A percentile compares a stretch with the other conserved stretches of the same genome.
These are phyloP conservation scores for Cephalotrichum gorgonifer DNA, from an alignment of 2,329 filamentous ascomycete species.

Conservation along the genomic window DNA sequence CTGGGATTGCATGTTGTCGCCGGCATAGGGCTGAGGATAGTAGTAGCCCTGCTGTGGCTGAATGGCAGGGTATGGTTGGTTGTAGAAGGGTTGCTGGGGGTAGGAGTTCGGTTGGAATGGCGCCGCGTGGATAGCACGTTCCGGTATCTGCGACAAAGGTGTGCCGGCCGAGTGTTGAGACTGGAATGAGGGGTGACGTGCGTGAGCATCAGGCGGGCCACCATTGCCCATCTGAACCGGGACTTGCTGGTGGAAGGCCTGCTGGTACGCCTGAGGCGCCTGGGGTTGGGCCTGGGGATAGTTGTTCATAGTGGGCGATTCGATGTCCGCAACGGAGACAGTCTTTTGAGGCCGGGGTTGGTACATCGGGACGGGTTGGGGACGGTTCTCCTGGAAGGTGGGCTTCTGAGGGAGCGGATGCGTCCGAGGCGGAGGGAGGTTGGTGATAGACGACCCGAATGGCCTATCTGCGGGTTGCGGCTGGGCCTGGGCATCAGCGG, in stretches of 20 bases:
- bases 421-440: slow-evolving; percentile 45
- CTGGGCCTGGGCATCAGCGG: slow-evolving; percentile 7
- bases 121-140: slow-evolving; percentile 81
- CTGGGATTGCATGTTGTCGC: slow-evolving; percentile 16
- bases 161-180: slow-evolving; percentile 65
- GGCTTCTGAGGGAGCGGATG: slow-evolving; percentile 50
- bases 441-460: slow-evolving; percentile 32
- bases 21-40: slow-evolving; percentile 17
- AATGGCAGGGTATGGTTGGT: slow-evolving; percentile 38
- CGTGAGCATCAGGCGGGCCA: slow-evolving; percentile 49
- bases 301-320: slow-evolving; percentile 57
- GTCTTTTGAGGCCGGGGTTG: slow-evolving; percentile 92
- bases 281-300: slow-evolving; percentile 60
- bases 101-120: slow-evolving; percentile 75
- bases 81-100: slow-evolving; percentile 57
- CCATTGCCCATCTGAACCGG: slow-evolving; percentile 58
- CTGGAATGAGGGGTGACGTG: slow-evolving; percentile 58
- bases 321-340: slow-evolving; percentile 86
- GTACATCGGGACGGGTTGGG: slow-evolving; percentile 62
- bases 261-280: slow-evolving; percentile 74
- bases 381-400: slow-evolving; percentile 40
- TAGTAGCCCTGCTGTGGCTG: slow-evolving; percentile 47
- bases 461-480: neutral
- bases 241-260: slow-evolving; percentile 93
- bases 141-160: slow-evolving; percentile 83